Evolutionary conservation across 2,329 filamentous ascomycete genomes (phyloP).

Genomic region (Pyricularia grisea): DNA sequence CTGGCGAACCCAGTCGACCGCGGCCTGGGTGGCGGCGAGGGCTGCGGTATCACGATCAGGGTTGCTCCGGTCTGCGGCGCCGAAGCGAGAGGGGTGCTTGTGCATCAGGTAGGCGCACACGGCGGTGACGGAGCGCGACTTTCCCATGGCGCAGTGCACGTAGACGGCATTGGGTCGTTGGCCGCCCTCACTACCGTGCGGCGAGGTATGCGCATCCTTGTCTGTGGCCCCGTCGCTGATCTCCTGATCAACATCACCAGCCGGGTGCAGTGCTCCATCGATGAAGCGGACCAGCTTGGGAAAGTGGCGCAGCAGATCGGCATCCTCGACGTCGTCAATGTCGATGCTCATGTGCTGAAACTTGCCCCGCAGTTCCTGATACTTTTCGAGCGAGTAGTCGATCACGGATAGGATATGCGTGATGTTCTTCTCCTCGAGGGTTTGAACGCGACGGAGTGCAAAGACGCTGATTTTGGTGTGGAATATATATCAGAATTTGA

Average conservation of each 20-base stretch:
- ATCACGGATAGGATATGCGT: constrained; percentile 84
- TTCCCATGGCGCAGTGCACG: constrained; percentile 82
- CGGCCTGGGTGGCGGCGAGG: constrained; percentile 41
- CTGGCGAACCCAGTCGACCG: constrained; percentile 60
- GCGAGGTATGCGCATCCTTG: background rate
- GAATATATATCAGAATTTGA: background rate
- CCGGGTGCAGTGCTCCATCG: constrained; percentile 52
- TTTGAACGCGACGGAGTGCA: constrained; percentile 61
- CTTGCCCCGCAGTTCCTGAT: constrained; percentile 27
- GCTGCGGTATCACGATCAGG: constrained; percentile 27
- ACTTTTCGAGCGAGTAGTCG: constrained; percentile 32
- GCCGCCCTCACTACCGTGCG: background rate
- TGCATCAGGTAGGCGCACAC: constrained; percentile 79
- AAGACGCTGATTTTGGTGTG: constrained; percentile 52
- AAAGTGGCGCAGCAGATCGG: constrained; percentile 76
- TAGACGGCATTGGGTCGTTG: constrained; percentile 32
- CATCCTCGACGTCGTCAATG: constrained; percentile 83
- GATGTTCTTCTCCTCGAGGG: constrained; percentile 64
- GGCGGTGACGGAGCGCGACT: constrained; percentile 81
- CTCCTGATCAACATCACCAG: background rate
- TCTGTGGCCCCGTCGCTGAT: background rate
- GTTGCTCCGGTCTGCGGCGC: constrained; percentile 33
- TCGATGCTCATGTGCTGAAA: constrained; percentile 72
- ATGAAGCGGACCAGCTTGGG: constrained; percentile 76
- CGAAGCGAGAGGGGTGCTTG: constrained; percentile 47